Percentiles rank a stretch among this genome's conserved stretches.
phyloP scores from a whole-genome alignment of 2,329 filamentous ascomycete genomes.

The Teratosphaeria gauchensis region DNA sequence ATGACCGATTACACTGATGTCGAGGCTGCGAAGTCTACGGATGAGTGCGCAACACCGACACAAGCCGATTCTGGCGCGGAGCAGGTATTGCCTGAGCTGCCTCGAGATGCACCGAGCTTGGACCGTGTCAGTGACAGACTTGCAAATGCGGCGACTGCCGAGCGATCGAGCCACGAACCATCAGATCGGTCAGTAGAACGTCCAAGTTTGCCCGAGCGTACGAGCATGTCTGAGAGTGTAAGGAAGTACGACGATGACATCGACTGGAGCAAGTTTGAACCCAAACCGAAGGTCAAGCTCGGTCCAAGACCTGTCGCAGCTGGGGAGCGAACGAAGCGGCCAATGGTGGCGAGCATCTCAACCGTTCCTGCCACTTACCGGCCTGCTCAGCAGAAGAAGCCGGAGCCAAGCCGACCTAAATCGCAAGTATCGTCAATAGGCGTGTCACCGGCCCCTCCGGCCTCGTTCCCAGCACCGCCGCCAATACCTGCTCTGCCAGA shows the following conservation, averaged over 20 bases:
- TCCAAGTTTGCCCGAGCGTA: constrained; percentile 1
- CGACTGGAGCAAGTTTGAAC: constrained; percentile 37
- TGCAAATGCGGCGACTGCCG: not conserved
- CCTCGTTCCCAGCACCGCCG: constrained; percentile 17
- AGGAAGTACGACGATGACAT: constrained; percentile 32
- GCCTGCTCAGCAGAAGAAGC: constrained; percentile 16
- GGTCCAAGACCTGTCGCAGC: constrained; percentile 65
- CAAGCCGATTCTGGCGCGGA: not conserved
- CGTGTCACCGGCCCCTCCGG: not conserved
- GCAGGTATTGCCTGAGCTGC: not conserved
- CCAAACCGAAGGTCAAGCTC: constrained; percentile 77
- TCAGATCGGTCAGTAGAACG: constrained; percentile 5
- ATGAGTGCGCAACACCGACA: not conserved
- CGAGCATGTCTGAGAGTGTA: constrained; percentile 14
- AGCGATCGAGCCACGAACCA: not conserved
- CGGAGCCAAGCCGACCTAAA: constrained; percentile 22
- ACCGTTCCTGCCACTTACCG: constrained; percentile 20
- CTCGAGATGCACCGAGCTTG: not conserved
- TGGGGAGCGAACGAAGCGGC: constrained; percentile 42
- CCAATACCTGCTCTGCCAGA: constrained; percentile 26
- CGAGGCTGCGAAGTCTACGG: constrained; percentile 2
- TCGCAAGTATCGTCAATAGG: constrained; percentile 1
- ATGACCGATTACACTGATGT: constrained; percentile 10
- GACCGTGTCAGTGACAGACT: not conserved
- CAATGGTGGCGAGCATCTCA: constrained; percentile 42